phyloP scores from a whole-genome alignment of 2,329 filamentous ascomycete genomes.

The Claviceps maximensis region DNA sequence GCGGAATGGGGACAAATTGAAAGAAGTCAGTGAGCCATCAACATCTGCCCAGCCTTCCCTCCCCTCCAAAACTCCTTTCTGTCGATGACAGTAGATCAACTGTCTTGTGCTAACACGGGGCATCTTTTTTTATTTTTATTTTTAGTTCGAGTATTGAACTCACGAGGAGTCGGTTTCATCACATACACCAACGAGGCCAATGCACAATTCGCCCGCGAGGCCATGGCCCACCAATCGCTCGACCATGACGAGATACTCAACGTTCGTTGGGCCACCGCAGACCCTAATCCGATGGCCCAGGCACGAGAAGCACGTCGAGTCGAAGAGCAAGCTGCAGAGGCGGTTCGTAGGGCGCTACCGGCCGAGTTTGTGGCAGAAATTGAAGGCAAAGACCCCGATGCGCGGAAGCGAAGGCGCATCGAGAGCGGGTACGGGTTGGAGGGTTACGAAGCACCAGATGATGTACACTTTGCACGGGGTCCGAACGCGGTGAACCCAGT shows the following conservation, averaged over 20 bases:
- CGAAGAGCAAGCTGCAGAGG: slow-evolving; percentile 93
- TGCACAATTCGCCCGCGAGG: slow-evolving; percentile 81
- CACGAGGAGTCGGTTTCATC: slow-evolving; percentile 82
- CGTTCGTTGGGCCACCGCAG: slow-evolving; percentile 91
- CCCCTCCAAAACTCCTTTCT: too few relatives aligned
- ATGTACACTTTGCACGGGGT: slow-evolving; percentile 81
- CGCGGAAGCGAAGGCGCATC: slow-evolving; percentile 75
- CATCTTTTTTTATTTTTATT: not conserved
- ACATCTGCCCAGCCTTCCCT: not conserved
- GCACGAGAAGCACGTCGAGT: slow-evolving; percentile 79
- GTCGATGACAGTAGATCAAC: too few relatives aligned
- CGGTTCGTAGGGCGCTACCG: slow-evolving; percentile 74
- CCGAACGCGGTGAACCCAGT: slow-evolving; percentile 50
- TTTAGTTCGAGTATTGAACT: slow-evolving; percentile 65
- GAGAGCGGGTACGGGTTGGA: slow-evolving; percentile 80
- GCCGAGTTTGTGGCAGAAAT: slow-evolving; percentile 87
- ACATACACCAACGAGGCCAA: slow-evolving; percentile 89
- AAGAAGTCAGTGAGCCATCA: slow-evolving; percentile 35
- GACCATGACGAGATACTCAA: slow-evolving; percentile 91
- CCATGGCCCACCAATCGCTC: slow-evolving; percentile 87
- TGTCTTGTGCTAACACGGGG: not conserved
- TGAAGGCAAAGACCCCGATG: slow-evolving; percentile 78
- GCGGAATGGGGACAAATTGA: slow-evolving; percentile 94
- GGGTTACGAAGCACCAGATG: slow-evolving; percentile 87
- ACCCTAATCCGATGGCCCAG: slow-evolving; percentile 90